Evolutionary conservation across 2,329 filamentous ascomycete species (phyloP).

Genomic region (Aspergillaceae sp.): DNA sequence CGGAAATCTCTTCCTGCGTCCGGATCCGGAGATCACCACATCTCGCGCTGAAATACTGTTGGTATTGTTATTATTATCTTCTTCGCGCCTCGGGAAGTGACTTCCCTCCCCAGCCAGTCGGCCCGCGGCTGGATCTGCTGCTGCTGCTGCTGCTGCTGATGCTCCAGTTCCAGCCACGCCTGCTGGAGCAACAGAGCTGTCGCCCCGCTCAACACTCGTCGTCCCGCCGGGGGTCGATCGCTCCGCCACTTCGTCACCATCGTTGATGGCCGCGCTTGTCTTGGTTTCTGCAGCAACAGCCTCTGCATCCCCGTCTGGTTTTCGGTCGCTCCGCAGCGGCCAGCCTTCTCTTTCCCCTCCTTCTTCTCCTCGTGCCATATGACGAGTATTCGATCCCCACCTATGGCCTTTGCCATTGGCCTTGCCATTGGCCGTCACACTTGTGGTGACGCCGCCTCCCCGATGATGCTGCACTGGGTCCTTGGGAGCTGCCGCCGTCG

Average conservation of each 20-base stretch:
- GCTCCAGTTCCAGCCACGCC: too few relatives aligned
- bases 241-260: too few relatives aligned
- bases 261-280: background rate
- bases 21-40: constrained; percentile 26
- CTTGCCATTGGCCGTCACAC: background rate
- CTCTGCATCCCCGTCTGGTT: background rate
- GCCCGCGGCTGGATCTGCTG: background rate
- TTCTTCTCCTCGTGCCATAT: too few relatives aligned
- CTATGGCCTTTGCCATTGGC: background rate
- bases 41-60: constrained; percentile 11
- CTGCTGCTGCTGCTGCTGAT: too few relatives aligned
- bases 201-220: too few relatives aligned
- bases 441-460: background rate
- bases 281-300: background rate
- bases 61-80: background rate
- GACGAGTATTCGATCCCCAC: background rate
- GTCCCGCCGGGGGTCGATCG: too few relatives aligned
- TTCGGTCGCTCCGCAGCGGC: background rate
- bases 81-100: background rate
- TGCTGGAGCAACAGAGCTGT: too few relatives aligned
- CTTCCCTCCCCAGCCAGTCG: background rate
- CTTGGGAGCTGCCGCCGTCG: constrained; percentile 30
- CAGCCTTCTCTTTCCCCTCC: background rate
- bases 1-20: constrained; percentile 40
- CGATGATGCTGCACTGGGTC: background rate